Evolutionary conservation across 2,329 filamentous ascomycete genomes (phyloP), one percentile per base, ranked within the genome.

Genomic region (Capronia coronata): DNA sequence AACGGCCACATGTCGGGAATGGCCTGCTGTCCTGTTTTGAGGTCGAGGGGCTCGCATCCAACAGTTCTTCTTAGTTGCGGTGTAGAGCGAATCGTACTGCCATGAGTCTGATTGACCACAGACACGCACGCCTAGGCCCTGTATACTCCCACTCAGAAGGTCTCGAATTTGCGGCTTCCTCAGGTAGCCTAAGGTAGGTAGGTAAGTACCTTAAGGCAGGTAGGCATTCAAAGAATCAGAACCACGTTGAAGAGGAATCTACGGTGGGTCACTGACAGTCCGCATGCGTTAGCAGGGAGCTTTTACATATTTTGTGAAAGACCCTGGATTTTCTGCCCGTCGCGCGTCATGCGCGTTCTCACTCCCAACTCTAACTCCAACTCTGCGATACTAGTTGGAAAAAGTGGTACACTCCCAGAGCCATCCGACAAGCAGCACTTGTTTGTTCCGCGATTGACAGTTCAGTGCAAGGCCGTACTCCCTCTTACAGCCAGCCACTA

Each of bases 1-100:
- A 58, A 54, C 6, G 55, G 55, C 55, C 55, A 58, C 55, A 58
- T 58, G 27, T n/a, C 41, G 25, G 32, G 23, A 21, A 44, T 23
- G n/a, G 19, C 22, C n/a, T 9, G 4, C 4, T 13, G 16, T 3
- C 38, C 4, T 7, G 13, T 6, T 32, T 6, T 3, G 23, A 19
- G 37, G 3, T 41, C n/a, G n/a, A 13, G 5, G 14, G 34, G 34
- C 34, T 18, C 5, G 14, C 6, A 16, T 37, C 14, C 5, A 18
- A 37, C 16, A 18, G 7, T 37, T 11, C 29, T 37, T 13, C 34
- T 19, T 19, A 37, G 18, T 37, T 9, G 2, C 14, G n/a, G 18
- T 16, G 8, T 18, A 7, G n/a, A 11, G 18, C 14, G 8, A 19
- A 3, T 5, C 11, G 6, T 19, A 16, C 5, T 16, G 34, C 34